phyloP scores from a whole-genome alignment of 1,284 basidiomycete species.

The Hemileia vastatrix region DNA sequence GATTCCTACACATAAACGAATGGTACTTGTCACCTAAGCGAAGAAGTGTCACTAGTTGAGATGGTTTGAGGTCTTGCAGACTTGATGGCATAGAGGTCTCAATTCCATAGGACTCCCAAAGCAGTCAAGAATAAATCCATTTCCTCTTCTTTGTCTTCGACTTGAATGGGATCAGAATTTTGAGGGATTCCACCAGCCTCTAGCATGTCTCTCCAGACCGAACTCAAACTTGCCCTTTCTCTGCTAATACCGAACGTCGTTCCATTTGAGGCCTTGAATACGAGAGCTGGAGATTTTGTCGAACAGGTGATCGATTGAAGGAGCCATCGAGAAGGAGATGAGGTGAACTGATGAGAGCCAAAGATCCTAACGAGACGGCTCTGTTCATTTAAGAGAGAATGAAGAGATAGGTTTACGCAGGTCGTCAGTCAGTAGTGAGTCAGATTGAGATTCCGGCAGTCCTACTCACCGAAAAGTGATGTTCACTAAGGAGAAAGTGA shows the following conservation, averaged over 20 bases:
- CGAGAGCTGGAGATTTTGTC: not conserved
- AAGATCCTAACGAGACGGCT: too few species aligned
- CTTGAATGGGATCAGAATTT: not conserved
- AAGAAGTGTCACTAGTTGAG: too few species aligned
- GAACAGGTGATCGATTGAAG: not conserved
- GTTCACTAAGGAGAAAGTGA: too few species aligned
- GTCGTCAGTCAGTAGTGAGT: too few species aligned
- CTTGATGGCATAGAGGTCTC: not conserved
- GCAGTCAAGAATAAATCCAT: not conserved
- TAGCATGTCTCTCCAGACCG: not conserved
- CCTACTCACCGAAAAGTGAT: too few species aligned
- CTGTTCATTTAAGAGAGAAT: too few species aligned
- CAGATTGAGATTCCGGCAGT: too few species aligned
- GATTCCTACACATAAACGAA: too few species aligned
- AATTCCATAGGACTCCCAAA: not conserved
- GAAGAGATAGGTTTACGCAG: too few species aligned
- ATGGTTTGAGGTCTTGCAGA: not conserved
- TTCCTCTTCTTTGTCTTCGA: not conserved
- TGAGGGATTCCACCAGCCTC: not conserved
- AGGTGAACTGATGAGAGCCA: too few species aligned
- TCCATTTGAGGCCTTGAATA: not conserved
- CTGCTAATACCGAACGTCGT: not conserved
- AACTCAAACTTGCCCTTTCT: not conserved
- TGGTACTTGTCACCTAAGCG: too few species aligned
- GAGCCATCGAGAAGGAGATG: too few species aligned